A percentile compares a stretch with the other conserved stretches of the same genome.
Conservation (phyloP, 768 basidiomycete genomes). For the Terana coerulea region DNA sequence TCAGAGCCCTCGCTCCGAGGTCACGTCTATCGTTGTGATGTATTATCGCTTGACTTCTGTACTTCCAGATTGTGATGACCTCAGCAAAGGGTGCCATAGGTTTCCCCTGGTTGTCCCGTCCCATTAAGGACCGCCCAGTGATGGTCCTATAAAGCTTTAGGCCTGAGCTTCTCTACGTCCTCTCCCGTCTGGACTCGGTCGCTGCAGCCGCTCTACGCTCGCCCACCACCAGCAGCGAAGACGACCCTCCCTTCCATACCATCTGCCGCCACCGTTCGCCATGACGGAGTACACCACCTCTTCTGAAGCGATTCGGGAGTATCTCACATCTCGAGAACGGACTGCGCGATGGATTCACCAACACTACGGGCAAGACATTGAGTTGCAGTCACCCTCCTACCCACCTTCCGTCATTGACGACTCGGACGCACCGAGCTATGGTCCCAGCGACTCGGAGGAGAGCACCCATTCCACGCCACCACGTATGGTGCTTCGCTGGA, state of each 20-base stretch:
- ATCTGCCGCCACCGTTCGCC: constrained; percentile 2
- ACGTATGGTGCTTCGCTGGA: constrained; percentile 67
- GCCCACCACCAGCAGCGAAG: constrained; percentile 13
- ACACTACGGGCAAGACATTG: constrained; percentile 23
- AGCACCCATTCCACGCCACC: constrained; percentile 54
- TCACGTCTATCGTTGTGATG: constrained; percentile 12
- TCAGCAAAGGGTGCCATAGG: constrained; percentile 10
- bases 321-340: constrained; percentile 55
- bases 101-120: constrained; percentile 10
- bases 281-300: constrained; percentile 68
- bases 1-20: constrained; percentile 9
- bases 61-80: constrained; percentile 13
- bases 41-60: constrained; percentile 9
- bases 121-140: constrained; percentile 8
- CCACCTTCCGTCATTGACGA: constrained; percentile 23
- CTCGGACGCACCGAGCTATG: constrained; percentile 29
- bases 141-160: constrained; percentile 12
- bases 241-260: constrained; percentile 3
- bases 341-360: constrained; percentile 63
- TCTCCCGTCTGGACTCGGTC: constrained; percentile 15
- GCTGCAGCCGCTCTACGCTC: constrained; percentile 13
- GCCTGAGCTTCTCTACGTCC: constrained; percentile 8
- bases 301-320: constrained; percentile 55
- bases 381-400: constrained; percentile 53
- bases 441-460: constrained; percentile 33